Base-by-base conservation (phyloP, 2,329 filamentous ascomycete species). In the Sporothrix euskadiensis region DNA sequence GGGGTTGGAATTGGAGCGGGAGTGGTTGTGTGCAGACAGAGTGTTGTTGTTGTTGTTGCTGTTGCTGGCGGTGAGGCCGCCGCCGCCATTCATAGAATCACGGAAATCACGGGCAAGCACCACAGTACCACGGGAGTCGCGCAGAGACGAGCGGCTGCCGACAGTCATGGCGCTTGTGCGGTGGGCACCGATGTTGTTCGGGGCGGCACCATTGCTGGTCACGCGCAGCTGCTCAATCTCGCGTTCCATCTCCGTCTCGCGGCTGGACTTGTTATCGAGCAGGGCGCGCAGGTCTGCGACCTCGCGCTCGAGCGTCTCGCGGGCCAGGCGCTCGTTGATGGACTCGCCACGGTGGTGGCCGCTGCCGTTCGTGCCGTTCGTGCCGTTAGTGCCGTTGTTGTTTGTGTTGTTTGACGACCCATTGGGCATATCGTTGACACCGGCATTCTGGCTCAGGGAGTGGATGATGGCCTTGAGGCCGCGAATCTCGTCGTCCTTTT, bases 391-490 rank as follows among this genome's bases (percentile, higher is more conserved):
- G 52, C 16, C 12, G 16, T 12, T n/a, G 26, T 32, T 22, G 41
- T 14, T 14, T n/a, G 56, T 35, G 63, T 32, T 52, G 19, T 3
- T 6, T 2, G 22, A 85, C 84, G 69, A n/a, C 14, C 41, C 49
- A 26, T 47, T 44, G 16, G 49, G 63, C 54, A 69, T n/a, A 10
- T 70, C 71, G 8, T 56, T 54, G 6, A 68, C 61, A n/a, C 87
- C 84, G 12, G 90, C 88, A 77, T 93, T 93, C 75, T 94, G 88
- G 81, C 94, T 97, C 52, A 99, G 86, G 22, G 94, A 97, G 82
- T 98, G 95, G 75, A 99, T 98, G 80, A 99, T 98, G 59, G 96
- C 95, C 82, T 98, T 99, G 76, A 99, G 87, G 65, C 96, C 96
- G 75, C 95, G 89, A 79, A 99, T 98, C 84, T 99, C 96, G 78